Evolutionary conservation across 2,329 filamentous ascomycete genomes (phyloP).

Genomic region (Fusarium oligoseptatum): DNA sequence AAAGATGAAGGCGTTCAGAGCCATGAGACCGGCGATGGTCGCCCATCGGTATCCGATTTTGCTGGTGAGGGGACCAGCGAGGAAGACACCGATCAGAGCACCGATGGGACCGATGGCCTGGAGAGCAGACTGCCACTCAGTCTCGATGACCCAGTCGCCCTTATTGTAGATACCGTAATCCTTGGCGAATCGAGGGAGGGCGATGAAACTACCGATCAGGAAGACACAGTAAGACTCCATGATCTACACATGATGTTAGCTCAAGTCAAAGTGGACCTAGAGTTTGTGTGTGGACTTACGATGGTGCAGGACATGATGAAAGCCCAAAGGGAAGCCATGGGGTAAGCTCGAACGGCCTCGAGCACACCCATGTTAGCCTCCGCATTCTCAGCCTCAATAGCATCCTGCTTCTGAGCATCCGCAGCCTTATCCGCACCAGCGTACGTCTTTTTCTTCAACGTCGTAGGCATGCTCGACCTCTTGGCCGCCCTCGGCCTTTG

Average conservation of each 20-base stretch:
- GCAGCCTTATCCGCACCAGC: constrained; percentile 35
- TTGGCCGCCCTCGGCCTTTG: constrained; percentile 21
- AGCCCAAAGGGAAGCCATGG: constrained; percentile 61
- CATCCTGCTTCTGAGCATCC: constrained; percentile 35
- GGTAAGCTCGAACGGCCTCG: constrained; percentile 55
- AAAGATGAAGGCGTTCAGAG: constrained; percentile 56
- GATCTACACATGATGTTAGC: constrained; percentile 50
- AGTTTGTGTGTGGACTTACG: constrained; percentile 48
- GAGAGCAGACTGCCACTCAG: constrained; percentile 57
- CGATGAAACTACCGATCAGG: constrained; percentile 61
- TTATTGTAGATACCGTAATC: constrained; percentile 52
- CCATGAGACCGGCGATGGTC: constrained; percentile 53
- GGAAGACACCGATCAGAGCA: constrained; percentile 53
- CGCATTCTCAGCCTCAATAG: constrained; percentile 54
- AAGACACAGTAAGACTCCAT: constrained; percentile 66
- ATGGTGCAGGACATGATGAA: constrained; percentile 65
- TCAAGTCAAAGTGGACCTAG: background rate
- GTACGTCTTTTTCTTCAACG: constrained; percentile 37
- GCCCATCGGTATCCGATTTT: constrained; percentile 55
- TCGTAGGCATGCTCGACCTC: constrained; percentile 28
- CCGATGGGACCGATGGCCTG: constrained; percentile 52
- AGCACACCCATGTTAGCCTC: constrained; percentile 58
- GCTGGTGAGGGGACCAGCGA: constrained; percentile 55
- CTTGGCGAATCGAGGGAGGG: constrained; percentile 54
- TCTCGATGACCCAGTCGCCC: constrained; percentile 52